These are phyloP conservation scores for Mucor velutinosus DNA, from an alignment of 371 early-diverging fungal species.

Conservation along the genomic window DNA sequence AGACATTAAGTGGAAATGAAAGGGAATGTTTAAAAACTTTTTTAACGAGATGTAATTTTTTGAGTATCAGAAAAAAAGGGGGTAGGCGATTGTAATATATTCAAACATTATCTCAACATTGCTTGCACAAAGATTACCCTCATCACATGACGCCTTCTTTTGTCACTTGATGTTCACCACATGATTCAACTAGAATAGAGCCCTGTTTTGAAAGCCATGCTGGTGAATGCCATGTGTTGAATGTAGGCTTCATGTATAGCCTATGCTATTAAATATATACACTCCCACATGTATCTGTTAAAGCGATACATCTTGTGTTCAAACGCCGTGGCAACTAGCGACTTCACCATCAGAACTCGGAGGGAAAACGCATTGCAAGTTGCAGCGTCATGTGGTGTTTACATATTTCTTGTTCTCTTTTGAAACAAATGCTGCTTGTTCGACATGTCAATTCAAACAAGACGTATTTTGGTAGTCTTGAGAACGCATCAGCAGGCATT, in stretches of 20 bases:
- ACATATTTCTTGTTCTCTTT: background rate
- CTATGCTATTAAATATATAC: too few species aligned
- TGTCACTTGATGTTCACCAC: background rate
- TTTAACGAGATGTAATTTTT: background rate
- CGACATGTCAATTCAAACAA: background rate
- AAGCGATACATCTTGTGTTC: background rate
- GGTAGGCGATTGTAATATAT: background rate
- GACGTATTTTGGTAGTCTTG: background rate
- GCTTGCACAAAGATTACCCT: background rate
- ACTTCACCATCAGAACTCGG: background rate
- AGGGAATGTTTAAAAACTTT: background rate
- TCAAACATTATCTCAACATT: background rate
- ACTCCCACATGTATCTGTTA: background rate
- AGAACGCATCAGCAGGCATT: background rate
- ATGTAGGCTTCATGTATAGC: background rate
- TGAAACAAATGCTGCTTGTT: background rate
- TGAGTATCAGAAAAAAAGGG: background rate
- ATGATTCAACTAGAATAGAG: background rate
- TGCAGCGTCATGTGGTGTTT: background rate
- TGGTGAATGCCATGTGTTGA: background rate
- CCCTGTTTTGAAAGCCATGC: background rate
- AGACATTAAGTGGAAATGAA: background rate
- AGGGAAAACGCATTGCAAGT: background rate
- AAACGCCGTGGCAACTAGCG: background rate
- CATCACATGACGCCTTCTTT: conserved; percentile 1